Evolutionary conservation across 257 asterid species (phyloP).

Genomic region (Craterostigma plantagineum): DNA sequence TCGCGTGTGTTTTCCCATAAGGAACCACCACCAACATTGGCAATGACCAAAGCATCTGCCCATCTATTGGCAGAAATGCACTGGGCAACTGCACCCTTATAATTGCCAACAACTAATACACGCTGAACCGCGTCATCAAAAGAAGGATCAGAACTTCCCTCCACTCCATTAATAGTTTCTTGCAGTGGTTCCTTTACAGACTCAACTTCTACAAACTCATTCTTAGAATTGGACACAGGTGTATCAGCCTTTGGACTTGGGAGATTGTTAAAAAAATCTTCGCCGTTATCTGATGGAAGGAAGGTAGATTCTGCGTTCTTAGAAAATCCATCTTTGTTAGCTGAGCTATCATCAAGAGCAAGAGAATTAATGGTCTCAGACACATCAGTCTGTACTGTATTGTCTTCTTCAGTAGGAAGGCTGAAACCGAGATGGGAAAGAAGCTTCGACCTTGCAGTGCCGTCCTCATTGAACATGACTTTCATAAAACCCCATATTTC

Average conservation of each 20-base stretch:
- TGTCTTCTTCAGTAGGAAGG: constrained; percentile 39
- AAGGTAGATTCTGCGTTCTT: constrained; percentile 30
- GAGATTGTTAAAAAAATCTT: constrained; percentile 85
- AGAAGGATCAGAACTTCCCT: constrained; percentile 50
- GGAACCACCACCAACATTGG: constrained; percentile 71
- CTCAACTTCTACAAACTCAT: constrained; percentile 25
- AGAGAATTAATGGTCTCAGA: constrained; percentile 48
- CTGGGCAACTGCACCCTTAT: constrained; percentile 80
- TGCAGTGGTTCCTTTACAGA: constrained; percentile 26
- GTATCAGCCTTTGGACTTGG: constrained; percentile 87
- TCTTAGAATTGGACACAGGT: constrained; percentile 43
- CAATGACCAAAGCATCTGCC: constrained; percentile 95
- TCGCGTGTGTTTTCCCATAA: constrained; percentile 84
- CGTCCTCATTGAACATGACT: constrained; percentile 89
- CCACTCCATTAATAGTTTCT: constrained; percentile 30
- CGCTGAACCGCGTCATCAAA: constrained; percentile 88
- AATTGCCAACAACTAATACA: constrained; percentile 84
- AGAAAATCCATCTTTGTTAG: constrained; percentile 23
- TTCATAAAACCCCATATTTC: constrained; percentile 89
- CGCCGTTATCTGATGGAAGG: constrained; percentile 52
- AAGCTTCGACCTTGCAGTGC: constrained; percentile 80
- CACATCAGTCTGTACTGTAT: constrained; percentile 22
- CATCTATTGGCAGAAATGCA: constrained; percentile 67
- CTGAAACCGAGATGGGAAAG: constrained; percentile 84
- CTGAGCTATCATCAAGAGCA: constrained; percentile 32